Evolutionary conservation across 2,329 filamentous ascomycete genomes (phyloP), one percentile per base, ranked within the genome.

Genomic region (Beauveria varroae): DNA sequence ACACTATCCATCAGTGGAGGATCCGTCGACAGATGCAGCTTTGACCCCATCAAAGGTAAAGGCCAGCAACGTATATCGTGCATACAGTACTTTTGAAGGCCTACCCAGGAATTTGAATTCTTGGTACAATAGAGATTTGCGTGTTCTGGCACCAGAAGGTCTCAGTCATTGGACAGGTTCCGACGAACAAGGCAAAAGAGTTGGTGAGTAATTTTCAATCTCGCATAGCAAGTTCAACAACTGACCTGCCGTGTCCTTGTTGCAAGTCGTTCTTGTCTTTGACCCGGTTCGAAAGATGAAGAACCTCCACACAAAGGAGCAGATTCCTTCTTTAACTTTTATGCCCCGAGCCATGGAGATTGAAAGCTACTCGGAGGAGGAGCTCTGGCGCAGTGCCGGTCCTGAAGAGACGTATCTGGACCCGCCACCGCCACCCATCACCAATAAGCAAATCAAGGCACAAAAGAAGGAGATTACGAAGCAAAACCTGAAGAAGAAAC

Each of bases 271-370:
- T 24, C 47, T 70, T 0, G 26, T 67, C 5, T 67, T 68, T 37
- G 69, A 69, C 28, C 68, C 67, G 2, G 52, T 51, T 3, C 64
- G 68, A 22, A 62, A 47, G 8, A 70, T 70, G 67, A 63, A 60
- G 12, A 54, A 69, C 24, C 61, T 64, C 10, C 64, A 62, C 37
- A 70, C 68, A 1, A 53, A 63, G 1, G 61, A 68, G 10, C 26
- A 58, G 10, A 67, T 57, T 0, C 67, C 65, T 0, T 68, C 69
- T 4, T 60, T 70, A 2, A 71, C 68, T 3, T 71, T 70, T 24
- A 70, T 71, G 68, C 69, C 69, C 5, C 61, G 69, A 24, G 67
- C 68, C 0, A 64, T 69, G 65, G 69, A 71, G 41, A 61, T 70
- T 12, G 68, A 70, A 53, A 68, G 68, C 1, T 71, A 67, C n/a